A percentile compares a stretch with the other conserved stretches of the same genome.
Conservation (phyloP, 345 rosid species). For the Pistacia vera region DNA sequence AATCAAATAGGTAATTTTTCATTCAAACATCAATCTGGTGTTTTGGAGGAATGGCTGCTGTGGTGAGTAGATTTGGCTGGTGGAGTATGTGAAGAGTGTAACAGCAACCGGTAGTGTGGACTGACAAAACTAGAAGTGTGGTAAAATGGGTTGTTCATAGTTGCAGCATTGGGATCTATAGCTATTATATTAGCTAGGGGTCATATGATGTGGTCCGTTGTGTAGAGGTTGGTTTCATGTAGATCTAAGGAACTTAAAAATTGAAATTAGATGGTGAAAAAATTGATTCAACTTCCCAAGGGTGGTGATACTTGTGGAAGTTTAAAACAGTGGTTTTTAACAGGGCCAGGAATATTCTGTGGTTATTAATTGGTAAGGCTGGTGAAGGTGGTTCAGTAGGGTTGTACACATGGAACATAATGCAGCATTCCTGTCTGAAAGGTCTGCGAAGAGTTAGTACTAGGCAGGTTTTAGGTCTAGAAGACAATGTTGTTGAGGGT, state of each 20-base stretch:
- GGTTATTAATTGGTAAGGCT: background rate
- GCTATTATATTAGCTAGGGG: too few species aligned
- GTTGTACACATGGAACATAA: background rate
- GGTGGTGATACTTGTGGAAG: background rate
- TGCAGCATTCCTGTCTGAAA: background rate
- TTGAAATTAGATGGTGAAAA: background rate
- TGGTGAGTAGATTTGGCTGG: background rate
- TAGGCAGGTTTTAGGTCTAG: background rate
- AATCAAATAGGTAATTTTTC: background rate
- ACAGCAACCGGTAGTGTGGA: background rate
- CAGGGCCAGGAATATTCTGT: background rate
- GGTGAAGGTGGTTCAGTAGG: background rate
- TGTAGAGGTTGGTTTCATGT: background rate
- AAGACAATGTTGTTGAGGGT: background rate
- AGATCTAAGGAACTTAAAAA: background rate
- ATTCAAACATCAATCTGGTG: background rate
- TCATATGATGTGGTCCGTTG: background rate
- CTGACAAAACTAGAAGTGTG: background rate
- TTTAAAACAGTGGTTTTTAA: background rate
- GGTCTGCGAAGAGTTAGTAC: background rate
- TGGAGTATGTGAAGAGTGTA: background rate
- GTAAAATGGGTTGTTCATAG: background rate
- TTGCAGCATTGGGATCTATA: too few species aligned
- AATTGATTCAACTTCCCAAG: background rate
- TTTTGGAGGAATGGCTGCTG: background rate